Evolutionary conservation across 129 eudicot species (phyloP), one percentile per base, ranked within the genome.

Genomic region (Centrapalus pauciflorus): DNA sequence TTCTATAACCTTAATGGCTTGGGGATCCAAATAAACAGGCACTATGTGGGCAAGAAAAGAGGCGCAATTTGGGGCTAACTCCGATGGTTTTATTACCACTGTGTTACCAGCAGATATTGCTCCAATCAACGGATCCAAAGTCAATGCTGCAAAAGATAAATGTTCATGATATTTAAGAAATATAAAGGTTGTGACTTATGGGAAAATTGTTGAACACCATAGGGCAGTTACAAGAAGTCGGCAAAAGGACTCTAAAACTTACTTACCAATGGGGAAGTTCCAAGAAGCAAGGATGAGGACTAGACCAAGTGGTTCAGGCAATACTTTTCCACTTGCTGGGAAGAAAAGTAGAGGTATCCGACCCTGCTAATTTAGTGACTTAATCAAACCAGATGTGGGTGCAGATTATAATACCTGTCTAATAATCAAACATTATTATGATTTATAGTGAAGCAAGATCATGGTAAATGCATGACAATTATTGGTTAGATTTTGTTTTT

Each of bases 71-170:
- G 98, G 91, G 45, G 92, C 74, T 5, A 83, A 76, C 76, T 88
- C 98, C 0, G 98, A 93, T 45, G 96, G 96, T 69, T 93, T 93
- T 73, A 93, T 3, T 41, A 88, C 80, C 14, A 62, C 84, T 3
- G 90, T 76, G 82, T 93, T 93, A 66, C 98, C 98, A 4, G 96
- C 98, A 74, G 98, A 77, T 77, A 93, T 77, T 55, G 98, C 98
- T 59, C 98, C 98, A 4, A 88, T 76, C 74, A 93, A 71, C 4
- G 98, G 98, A 55, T 93, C 98, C 77, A 88, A 69, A 45, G 85
- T 80, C 73, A 93, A 67, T 20, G 86, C 98, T 93, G 84, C 80
- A 69, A 51, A 29, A 34, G 49, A 63, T 41, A 58, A 40, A n/a
- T 16, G 61, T 56, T 51, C 34, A 9, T 40, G 17, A 20, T 69